These are phyloP conservation scores for Picea sitchensis DNA, from an alignment of 75 land plant species.

Conservation along the genomic window DNA sequence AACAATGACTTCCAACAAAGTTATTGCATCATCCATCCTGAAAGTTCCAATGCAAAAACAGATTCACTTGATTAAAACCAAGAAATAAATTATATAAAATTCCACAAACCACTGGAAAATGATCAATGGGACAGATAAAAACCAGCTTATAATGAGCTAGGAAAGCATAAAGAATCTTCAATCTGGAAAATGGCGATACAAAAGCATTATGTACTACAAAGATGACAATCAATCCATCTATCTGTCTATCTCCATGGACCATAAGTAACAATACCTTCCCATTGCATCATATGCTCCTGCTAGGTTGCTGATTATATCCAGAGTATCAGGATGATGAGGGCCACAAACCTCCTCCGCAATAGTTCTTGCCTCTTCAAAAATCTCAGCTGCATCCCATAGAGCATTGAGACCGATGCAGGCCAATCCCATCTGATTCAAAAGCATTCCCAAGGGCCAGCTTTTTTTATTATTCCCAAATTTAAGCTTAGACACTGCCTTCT, in stretches of 20 bases:
- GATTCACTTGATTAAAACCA: not conserved
- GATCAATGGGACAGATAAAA: not conserved
- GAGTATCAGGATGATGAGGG: constrained; percentile 30
- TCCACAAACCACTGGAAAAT: not conserved
- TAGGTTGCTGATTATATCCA: constrained; percentile 37
- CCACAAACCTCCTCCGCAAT: constrained; percentile 33
- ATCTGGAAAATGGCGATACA: not conserved
- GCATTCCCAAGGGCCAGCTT: constrained; percentile 19
- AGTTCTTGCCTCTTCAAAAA: constrained; percentile 28
- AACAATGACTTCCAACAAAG: constrained; percentile 35
- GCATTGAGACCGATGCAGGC: constrained; percentile 33
- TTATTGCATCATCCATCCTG: constrained; percentile 43
- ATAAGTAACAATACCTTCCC: constrained; percentile 28
- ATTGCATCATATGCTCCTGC: constrained; percentile 40
- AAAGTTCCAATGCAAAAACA: not conserved
- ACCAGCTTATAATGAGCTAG: not conserved
- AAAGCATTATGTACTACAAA: too few relatives aligned
- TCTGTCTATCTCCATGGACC: not conserved
- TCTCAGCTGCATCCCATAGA: constrained; percentile 26
- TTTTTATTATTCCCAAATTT: constrained; percentile 14
- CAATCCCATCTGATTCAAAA: constrained; percentile 43
- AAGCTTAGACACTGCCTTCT: constrained; percentile 24
- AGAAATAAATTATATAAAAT: not conserved
- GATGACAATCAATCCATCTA: not conserved
- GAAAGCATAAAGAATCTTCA: not conserved